Conservation (phyloP, 129 eudicot genomes). For the Centrapalus pauciflorus region DNA sequence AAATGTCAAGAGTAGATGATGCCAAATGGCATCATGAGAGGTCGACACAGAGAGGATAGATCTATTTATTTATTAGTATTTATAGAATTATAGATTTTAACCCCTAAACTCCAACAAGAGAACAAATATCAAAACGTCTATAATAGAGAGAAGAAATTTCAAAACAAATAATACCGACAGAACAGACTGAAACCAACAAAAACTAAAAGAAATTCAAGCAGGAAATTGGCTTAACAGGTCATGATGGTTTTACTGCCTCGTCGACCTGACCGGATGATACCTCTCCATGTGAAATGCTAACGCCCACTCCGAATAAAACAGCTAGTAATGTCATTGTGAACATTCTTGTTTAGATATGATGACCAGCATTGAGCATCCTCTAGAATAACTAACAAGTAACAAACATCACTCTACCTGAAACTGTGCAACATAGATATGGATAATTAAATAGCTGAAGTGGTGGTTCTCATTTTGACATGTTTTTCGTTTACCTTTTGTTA, state of each 20-base stretch:
- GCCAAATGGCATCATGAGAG: too few relatives aligned
- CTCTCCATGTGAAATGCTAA: neutral
- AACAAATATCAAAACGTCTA: neutral
- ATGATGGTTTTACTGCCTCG: neutral
- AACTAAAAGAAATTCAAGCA: neutral
- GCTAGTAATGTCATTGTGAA: neutral
- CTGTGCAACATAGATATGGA: neutral
- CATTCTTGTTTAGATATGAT: neutral
- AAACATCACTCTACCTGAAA: neutral
- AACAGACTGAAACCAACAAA: neutral
- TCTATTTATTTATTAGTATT: neutral
- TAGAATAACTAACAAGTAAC: neutral
- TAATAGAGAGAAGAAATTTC: neutral
- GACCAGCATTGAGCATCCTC: neutral
- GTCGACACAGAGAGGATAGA: too few relatives aligned
- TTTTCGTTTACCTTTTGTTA: slow-evolving; percentile 8
- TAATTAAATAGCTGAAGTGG: neutral
- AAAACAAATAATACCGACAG: neutral
- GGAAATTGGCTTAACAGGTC: neutral
- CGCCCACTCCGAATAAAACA: neutral
- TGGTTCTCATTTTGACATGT: neutral
- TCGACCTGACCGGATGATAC: neutral
- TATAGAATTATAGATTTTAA: neutral
- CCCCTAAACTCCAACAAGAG: neutral
- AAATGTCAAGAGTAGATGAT: too few relatives aligned